phyloP scores from a whole-genome alignment of 2,329 filamentous ascomycete species.

The Pestalotiopsis sp. region DNA sequence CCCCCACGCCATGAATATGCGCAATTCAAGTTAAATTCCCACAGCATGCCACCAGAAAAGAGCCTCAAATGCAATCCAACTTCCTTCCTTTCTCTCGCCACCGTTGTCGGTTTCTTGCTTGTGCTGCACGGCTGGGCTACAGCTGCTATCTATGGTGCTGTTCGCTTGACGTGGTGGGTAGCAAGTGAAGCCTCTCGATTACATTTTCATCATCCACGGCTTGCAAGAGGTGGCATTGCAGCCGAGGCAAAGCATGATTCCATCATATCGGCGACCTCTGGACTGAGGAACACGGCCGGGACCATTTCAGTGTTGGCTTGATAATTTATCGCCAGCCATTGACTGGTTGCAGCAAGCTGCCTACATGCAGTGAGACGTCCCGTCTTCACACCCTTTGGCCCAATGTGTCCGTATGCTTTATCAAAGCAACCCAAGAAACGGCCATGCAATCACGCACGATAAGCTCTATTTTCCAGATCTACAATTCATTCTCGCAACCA shows the following conservation, averaged over 20 bases:
- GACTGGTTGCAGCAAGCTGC: background rate
- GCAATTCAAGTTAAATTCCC: constrained; percentile 20
- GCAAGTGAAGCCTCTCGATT: background rate
- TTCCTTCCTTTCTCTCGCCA: background rate
- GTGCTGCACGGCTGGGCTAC: background rate
- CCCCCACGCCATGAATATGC: constrained; percentile 10
- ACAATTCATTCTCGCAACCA: background rate
- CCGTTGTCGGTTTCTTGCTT: background rate
- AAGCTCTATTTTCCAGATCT: constrained; percentile 6
- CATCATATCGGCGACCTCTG: too few relatives aligned
- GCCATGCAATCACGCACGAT: background rate
- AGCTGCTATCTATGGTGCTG: background rate
- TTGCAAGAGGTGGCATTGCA: background rate
- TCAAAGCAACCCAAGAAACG: background rate
- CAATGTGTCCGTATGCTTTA: background rate
- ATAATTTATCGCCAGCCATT: background rate
- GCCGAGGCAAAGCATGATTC: background rate
- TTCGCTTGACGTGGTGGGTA: background rate
- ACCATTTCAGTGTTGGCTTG: background rate
- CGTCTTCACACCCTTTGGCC: background rate
- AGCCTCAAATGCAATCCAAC: constrained; percentile 3
- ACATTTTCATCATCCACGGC: background rate
- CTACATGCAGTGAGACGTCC: background rate
- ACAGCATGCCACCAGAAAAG: constrained; percentile 20
- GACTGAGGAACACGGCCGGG: background rate